phyloP scores from a whole-genome alignment of 1,139 yeast species.

The Candida tropicalis region DNA sequence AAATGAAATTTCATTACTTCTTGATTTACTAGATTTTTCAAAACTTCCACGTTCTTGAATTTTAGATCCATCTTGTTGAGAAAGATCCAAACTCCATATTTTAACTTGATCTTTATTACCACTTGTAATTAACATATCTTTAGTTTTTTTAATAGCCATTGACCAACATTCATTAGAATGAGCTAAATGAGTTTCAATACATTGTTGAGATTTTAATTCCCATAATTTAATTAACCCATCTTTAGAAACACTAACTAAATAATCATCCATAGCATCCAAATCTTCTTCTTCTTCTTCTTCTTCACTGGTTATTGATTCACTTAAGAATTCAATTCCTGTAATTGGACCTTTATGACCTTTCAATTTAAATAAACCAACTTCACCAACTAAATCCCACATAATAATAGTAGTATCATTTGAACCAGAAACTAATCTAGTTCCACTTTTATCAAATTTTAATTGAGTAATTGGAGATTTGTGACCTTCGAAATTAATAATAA shows the following conservation, averaged over 20 bases:
- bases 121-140: conserved; percentile 60
- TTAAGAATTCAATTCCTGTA: conserved; percentile 64
- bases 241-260: conserved; percentile 75
- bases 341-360: conserved; percentile 90
- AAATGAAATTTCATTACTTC: conserved; percentile 68
- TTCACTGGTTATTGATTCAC: conserved; percentile 32
- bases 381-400: conserved; percentile 94
- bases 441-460: conserved; percentile 72
- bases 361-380: conserved; percentile 82
- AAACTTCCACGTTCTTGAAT: conserved; percentile 64
- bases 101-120: conserved; percentile 84
- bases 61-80: conserved; percentile 53
- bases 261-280: conserved; percentile 62
- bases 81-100: conserved; percentile 72
- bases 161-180: conserved; percentile 95
- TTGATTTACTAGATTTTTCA: conserved; percentile 77
- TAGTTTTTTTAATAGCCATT: conserved; percentile 48
- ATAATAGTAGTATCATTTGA: conserved; percentile 82
- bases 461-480: conserved; percentile 77
- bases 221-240: conserved; percentile 92
- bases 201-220: conserved; percentile 89
- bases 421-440: conserved; percentile 86
- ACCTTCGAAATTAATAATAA: conserved; percentile 80
- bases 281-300: conserved; percentile 46
- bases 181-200: conserved; percentile 93